Conservation (phyloP, 1,139 yeast species). For the Barnettozyma hawaiiensis region DNA sequence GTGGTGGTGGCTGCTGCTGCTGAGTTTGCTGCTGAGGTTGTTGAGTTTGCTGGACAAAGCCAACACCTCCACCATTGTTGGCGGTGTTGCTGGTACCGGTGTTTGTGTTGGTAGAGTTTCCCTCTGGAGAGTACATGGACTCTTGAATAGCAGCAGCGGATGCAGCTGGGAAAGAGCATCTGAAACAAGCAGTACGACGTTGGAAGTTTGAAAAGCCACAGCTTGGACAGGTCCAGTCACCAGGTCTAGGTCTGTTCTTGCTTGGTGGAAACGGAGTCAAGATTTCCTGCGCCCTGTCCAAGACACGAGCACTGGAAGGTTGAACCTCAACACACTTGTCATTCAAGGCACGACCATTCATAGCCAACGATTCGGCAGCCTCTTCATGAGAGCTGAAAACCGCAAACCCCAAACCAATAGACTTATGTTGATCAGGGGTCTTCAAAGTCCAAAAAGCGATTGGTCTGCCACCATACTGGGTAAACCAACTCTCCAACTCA, state of each 20-base stretch:
- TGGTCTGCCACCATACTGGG: slow-evolving; percentile 81
- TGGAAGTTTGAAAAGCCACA: slow-evolving; percentile 96
- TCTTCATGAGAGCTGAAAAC: slow-evolving; percentile 82
- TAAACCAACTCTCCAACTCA: slow-evolving; percentile 88
- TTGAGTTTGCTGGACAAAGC: slow-evolving; percentile 8
- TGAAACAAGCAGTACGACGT: slow-evolving; percentile 88
- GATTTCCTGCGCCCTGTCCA: slow-evolving; percentile 77
- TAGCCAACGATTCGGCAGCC: slow-evolving; percentile 66
- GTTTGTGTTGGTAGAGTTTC: slow-evolving; percentile 8
- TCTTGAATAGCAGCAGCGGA: slow-evolving; percentile 64
- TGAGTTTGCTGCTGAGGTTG: slow-evolving; percentile 3
- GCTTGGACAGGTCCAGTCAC: slow-evolving; percentile 96
- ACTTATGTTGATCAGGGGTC: slow-evolving; percentile 44
- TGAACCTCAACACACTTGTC: slow-evolving; percentile 79
- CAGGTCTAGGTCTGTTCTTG: slow-evolving; percentile 90
- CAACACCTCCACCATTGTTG: slow-evolving; percentile 1
- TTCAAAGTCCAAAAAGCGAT: slow-evolving; percentile 86
- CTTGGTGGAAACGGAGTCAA: slow-evolving; percentile 82
- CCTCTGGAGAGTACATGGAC: slow-evolving; percentile 31
- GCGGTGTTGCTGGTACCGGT: background rate
- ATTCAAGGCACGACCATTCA: slow-evolving; percentile 75
- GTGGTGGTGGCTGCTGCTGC: slow-evolving; percentile 1
- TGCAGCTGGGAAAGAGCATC: slow-evolving; percentile 87
- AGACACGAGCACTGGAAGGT: slow-evolving; percentile 72
- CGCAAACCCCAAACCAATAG: slow-evolving; percentile 71